Evolutionary conservation across 495 filamentous ascomycete species (phyloP).

Genomic region (Schizothecium vesticola): DNA sequence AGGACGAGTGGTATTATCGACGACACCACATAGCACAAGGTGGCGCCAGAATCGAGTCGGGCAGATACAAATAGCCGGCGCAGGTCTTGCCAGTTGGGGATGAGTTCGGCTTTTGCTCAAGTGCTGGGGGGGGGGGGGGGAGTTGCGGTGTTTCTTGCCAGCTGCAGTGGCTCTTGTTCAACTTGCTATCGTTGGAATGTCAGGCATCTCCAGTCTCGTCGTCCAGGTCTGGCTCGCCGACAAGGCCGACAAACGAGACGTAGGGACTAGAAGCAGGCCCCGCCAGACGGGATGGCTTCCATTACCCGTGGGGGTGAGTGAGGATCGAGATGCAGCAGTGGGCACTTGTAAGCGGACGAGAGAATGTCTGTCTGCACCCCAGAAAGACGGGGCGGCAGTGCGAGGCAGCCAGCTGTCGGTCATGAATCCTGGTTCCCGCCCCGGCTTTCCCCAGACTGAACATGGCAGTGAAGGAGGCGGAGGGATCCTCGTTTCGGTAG

Average conservation of each 20-base stretch:
- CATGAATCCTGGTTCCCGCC: background rate
- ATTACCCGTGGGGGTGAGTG: background rate
- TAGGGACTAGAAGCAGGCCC: background rate
- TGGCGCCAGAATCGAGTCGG: background rate
- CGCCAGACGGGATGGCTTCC: background rate
- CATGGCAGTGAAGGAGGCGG: background rate
- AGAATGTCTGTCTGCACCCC: background rate
- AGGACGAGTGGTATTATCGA: background rate
- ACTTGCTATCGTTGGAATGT: too few relatives aligned
- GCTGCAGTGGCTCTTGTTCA: too few relatives aligned
- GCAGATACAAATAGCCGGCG: background rate
- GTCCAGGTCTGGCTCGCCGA: background rate
- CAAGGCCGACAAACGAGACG: background rate
- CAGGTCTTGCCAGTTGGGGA: background rate
- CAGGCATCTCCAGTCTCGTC: background rate
- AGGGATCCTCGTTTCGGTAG: background rate
- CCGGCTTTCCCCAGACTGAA: background rate
- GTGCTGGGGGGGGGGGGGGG: background rate
- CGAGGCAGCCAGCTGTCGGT: background rate
- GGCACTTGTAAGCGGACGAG: background rate
- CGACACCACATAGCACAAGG: background rate
- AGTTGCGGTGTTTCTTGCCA: background rate
- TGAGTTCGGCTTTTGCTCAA: background rate
- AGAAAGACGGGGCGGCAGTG: background rate
- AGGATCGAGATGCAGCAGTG: background rate